Base-by-base conservation (phyloP, 495 filamentous ascomycete genomes). In the Xylaria flabelliformis region DNA sequence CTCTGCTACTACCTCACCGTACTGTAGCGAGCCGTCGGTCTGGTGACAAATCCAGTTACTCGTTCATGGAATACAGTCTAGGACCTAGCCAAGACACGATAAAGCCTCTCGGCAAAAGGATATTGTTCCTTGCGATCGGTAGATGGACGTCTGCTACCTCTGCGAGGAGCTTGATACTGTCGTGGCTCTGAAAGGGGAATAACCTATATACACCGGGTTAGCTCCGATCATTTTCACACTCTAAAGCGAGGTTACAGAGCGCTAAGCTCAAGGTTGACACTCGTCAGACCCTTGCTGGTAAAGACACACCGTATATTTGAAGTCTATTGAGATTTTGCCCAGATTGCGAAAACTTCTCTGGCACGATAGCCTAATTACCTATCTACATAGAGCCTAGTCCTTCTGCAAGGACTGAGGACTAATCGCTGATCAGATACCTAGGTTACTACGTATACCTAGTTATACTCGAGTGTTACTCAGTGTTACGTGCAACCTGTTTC, bases 11-110 rank as follows among this genome's bases (percentile, higher is more conserved):
- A 29, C 51, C 56, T 51, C 34, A 36, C 44, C 64, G 39, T 66
- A 12, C 42, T 64, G 62, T 34, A 42, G 36, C 62, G 62, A 64
- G 63, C 42, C 46, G 32, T 5, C 44, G 32, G 46, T 66, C 29
- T 66, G 5, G 64, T 51, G 46, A 56, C 50, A 56, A 53, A 67
- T 53, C 41, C n/a, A n/a, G 4, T 53, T 53, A 32, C 17, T 24
- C 29, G 26, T 13, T 65, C 32, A 19, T 53, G 46, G n/a, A 10
- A 61, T 5, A 9, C 24, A 34, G 5, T 5, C 42, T 42, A 32
- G 21, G 9, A 15, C 5, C 12, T 7, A 34, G 29, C 42, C 5
- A 48, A 46, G 63, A 48, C 26, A 44, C 63, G 13, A 34, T 34
- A 26, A 19, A 26, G 39, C 39, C 21, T 62, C 39, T 63, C 36